These are phyloP conservation scores for Solanum arcanum DNA, from an alignment of 257 asterid genomes.

Conservation along the genomic window DNA sequence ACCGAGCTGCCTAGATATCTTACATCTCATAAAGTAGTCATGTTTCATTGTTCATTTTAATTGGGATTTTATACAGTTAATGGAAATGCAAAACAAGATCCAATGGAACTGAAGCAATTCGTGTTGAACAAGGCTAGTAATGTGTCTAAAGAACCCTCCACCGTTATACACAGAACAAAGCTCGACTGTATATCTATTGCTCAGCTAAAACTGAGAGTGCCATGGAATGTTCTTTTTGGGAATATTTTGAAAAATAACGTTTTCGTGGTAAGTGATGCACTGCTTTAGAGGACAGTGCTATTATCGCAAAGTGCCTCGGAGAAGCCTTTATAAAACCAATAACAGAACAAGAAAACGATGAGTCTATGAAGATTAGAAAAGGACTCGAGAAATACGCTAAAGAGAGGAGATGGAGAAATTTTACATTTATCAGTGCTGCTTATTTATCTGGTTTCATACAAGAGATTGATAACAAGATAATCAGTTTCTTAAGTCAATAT, in stretches of 20 bases:
- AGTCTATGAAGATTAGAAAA: constrained; percentile 2
- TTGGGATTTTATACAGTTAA: constrained; percentile 18
- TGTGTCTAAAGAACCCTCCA: constrained; percentile 14
- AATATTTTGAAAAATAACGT: constrained; percentile 33
- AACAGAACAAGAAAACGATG: background rate
- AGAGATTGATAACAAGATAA: constrained; percentile 30
- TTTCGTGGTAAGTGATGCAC: constrained; percentile 60
- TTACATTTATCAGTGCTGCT: constrained; percentile 37
- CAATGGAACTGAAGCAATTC: constrained; percentile 51
- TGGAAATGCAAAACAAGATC: constrained; percentile 23
- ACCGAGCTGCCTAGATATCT: background rate
- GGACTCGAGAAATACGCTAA: constrained; percentile 38
- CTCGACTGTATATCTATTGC: constrained; percentile 38
- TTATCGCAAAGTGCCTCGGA: constrained; percentile 54
- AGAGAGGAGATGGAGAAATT: constrained; percentile 69
- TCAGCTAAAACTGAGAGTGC: constrained; percentile 24
- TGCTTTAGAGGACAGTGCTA: constrained; percentile 45
- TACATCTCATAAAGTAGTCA: background rate
- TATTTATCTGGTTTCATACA: constrained; percentile 51
- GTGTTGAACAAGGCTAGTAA: constrained; percentile 25
- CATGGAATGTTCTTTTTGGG: constrained; percentile 11
- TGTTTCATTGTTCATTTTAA: background rate
- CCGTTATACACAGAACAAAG: constrained; percentile 35
- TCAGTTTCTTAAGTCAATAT: constrained; percentile 34
- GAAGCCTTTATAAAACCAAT: constrained; percentile 11